Percentiles rank a stretch among this genome's conserved stretches.
phyloP scores from a whole-genome alignment of 2,329 filamentous ascomycete species.

The Scolecobasidium constrictum region DNA sequence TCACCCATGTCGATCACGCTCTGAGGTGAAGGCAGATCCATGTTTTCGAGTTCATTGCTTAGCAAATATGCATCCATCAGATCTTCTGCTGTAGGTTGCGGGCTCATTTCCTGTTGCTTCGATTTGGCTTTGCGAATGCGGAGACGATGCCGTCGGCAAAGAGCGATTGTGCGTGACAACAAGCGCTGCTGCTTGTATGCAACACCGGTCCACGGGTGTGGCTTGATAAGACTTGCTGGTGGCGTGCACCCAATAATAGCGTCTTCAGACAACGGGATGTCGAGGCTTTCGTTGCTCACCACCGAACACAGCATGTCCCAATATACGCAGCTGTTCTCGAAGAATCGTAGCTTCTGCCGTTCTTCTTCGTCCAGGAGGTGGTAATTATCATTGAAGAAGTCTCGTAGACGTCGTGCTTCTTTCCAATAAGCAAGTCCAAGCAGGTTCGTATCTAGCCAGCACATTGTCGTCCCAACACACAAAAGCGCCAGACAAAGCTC shows the following conservation, averaged over 20 bases:
- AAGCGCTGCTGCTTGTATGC: background rate
- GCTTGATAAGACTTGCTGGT: background rate
- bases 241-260: background rate
- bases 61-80: background rate
- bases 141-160: background rate
- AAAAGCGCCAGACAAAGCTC: background rate
- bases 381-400: background rate
- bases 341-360: background rate
- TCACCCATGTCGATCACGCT: background rate
- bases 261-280: background rate
- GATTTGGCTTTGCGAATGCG: background rate
- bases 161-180: background rate
- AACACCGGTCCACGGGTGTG: background rate
- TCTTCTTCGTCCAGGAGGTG: background rate
- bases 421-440: background rate
- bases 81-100: background rate
- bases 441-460: background rate
- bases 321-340: constrained; percentile 1
- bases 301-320: background rate
- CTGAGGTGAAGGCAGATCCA: background rate
- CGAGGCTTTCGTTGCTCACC: background rate
- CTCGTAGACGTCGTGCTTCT: background rate
- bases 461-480: background rate
- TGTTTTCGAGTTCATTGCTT: background rate
- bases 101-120: background rate